phyloP scores from a whole-genome alignment of 2,329 filamentous ascomycete species.

The Lecanoromycetidae sp. region DNA sequence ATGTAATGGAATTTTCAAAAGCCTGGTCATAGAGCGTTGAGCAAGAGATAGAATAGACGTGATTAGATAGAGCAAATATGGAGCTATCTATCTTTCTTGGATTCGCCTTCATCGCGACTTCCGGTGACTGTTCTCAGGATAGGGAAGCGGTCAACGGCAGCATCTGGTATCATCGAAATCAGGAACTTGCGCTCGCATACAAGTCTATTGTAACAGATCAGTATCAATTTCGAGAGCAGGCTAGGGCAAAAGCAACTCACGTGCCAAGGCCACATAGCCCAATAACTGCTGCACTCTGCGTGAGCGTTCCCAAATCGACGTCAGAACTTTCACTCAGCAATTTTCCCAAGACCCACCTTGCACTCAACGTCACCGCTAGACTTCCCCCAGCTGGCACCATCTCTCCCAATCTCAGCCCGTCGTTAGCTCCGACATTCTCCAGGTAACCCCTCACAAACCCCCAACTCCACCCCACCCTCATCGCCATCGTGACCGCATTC shows the following conservation, averaged over 20 bases:
- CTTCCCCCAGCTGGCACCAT: constrained; percentile 1
- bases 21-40: not conserved
- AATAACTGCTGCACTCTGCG: not conserved
- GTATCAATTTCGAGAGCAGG: not conserved
- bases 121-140: not conserved
- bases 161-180: not conserved
- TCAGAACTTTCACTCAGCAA: not conserved
- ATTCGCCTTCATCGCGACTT: not conserved
- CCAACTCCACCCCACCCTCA: constrained; percentile 71
- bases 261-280: not conserved
- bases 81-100: not conserved
- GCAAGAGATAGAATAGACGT: not conserved
- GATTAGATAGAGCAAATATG: not conserved
- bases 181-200: constrained; percentile 3
- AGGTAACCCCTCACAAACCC: constrained; percentile 61
- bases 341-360: not conserved
- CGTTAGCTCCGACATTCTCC: constrained; percentile 29
- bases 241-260: not conserved
- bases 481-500: constrained; percentile 80
- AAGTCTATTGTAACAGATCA: not conserved
- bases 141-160: not conserved
- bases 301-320: not conserved
- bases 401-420: not conserved
- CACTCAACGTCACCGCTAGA: not conserved
- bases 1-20: not conserved